Conservation (phyloP, 2,329 filamentous ascomycete genomes). For the Onygena corvina region DNA sequence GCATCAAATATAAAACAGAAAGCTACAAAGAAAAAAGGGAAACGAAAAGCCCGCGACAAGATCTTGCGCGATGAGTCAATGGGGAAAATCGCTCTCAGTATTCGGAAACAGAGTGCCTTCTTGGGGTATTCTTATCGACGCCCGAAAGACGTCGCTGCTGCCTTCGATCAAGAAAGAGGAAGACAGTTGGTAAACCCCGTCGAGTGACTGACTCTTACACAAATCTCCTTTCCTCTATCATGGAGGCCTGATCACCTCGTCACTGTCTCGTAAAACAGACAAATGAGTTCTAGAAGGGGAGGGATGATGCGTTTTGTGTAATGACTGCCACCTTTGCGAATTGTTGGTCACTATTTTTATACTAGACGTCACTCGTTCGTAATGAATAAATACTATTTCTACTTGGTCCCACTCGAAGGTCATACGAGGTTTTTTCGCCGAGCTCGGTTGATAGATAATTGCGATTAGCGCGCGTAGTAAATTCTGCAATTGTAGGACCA, state of each 20-base stretch:
- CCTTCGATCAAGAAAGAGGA: slow-evolving; percentile 26
- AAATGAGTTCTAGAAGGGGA: no score
- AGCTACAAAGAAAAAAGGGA: slow-evolving; percentile 49
- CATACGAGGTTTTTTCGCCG: no score
- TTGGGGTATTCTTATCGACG: slow-evolving; percentile 74
- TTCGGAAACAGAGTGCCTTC: slow-evolving; percentile 74
- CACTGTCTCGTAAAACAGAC: no score
- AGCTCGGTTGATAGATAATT: no score
- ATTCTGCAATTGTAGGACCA: no score
- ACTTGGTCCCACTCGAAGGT: neutral
- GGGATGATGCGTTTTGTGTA: no score
- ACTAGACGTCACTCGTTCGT: neutral
- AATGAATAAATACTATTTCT: neutral
- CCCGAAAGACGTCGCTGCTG: slow-evolving; percentile 28
- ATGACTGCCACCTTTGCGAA: neutral
- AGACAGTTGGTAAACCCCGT: slow-evolving; percentile 13
- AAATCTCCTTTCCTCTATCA: neutral
- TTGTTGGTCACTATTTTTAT: neutral
- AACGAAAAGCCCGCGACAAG: slow-evolving; percentile 71
- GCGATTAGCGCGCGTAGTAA: no score
- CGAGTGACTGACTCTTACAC: neutral
- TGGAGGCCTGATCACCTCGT: no score
- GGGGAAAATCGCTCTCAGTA: slow-evolving; percentile 57
- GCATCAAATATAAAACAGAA: slow-evolving; percentile 12
- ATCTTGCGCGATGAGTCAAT: slow-evolving; percentile 61